Evolutionary conservation across 2,329 filamentous ascomycete species (phyloP), one percentile per base, ranked within the genome.

Genomic region (Exophiala alcalophila): DNA sequence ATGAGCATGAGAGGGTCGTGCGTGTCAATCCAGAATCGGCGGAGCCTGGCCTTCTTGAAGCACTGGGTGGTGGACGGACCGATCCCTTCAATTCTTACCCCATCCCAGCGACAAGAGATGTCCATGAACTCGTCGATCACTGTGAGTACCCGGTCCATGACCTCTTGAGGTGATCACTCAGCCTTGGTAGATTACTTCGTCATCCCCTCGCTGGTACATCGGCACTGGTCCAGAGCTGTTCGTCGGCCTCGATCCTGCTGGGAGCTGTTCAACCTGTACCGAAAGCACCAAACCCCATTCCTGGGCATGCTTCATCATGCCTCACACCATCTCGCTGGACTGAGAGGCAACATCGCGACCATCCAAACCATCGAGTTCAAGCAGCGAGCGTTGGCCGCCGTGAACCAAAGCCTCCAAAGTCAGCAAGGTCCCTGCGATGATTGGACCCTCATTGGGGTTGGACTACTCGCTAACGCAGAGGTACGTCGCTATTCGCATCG

Each of bases 71-170:
- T 21, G 44, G 44, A 5, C 32, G 44, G 34, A 31, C 27, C 18
- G 44, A 47, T 24, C 44, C 44, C 4, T 47, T 47, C 21, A 34
- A 33, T 19, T 47, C 44, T 0, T 47, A 47, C 26, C 44, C 44
- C 7, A 15, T 47, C 19, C 23, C 9, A 18, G 44, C 44, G 5
- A 47, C 44, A 8, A 31, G 38, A 15, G 39, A 47, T 34, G 39
- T 47, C 11, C 44, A 47, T 27, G 44, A 42, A 26, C 29, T 47
- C n/a, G 44, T 47, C n/a, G 44, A 48, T 31, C 44, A 48, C 23
- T 48, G 41, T 44, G 18, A 14, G 33, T 33, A n/a, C 12, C 28
- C 11, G 8, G 5, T 4, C 23, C 14, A 26, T 19, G 21, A 5
- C 15, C 19, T 21, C 6, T 27, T 16, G 9, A 8, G n/a, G 28